Evolutionary conservation across 2,329 filamentous ascomycete species (phyloP), one percentile per base, ranked within the genome.

Genomic region (Colletotrichum sp.): DNA sequence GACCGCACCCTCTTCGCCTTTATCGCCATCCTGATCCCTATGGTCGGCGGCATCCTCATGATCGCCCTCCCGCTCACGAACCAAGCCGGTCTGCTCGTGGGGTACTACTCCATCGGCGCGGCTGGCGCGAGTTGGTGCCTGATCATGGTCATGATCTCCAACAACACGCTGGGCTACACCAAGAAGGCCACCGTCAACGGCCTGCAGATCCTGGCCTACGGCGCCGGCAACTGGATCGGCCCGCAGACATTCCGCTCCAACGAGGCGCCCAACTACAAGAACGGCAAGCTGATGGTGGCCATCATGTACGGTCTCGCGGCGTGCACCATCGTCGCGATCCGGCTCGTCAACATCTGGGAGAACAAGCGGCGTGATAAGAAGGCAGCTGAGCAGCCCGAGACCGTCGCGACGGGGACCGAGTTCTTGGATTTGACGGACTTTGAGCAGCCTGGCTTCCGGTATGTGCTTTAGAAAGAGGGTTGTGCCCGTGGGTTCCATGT

Each of bases 101-200:
- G 79, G 18, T 81, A 80, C 74, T 80, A 81, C 57, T 76, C 80
- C 49, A 80, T 80, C 15, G 79, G 79, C 13, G 78, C 78, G 3
- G 77, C 79, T 0, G 79, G 80, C 28, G 79, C 80, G 5, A 74
- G 81, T 2, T 80, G 81, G 79, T 80, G 80, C 28, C 71, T 81
- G 21, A 71, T 80, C 62, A 80, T 81, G 79, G 79, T 80, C 44
- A 80, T 79, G 77, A 81, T 80, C 69, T 80, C 79, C 7, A 81
- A 80, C 75, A 81, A 81, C 39, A 81, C 79, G 0, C 79, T 79
- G 18, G 81, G 81, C 2, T 80, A 82, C 72, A 82, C 81, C 16
- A 82, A 82, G 65, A 82, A 81, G 68, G 80, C 78, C 16, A 81
- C 79, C 2, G 80, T 81, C 57, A 81, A 81, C 34, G 78, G 78